These are phyloP conservation scores for Pythium rhizo-oryzae DNA, from an alignment of 352 stramenopile species.

Conservation along the genomic window DNA sequence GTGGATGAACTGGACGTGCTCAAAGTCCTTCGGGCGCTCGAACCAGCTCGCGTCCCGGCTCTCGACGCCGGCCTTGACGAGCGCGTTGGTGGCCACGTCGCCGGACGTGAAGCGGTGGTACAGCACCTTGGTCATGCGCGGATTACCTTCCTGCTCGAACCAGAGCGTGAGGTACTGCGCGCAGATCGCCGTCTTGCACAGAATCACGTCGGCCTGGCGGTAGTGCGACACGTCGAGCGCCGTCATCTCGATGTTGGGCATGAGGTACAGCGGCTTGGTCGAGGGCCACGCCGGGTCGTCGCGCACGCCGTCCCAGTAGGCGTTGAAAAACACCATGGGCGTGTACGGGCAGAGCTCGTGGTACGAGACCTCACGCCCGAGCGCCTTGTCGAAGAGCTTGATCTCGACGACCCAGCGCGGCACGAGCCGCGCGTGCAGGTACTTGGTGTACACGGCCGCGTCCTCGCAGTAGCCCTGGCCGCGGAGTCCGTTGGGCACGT, in stretches of 20 bases:
- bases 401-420: slow-evolving; percentile 38
- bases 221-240: slow-evolving; percentile 41
- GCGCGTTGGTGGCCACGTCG: slow-evolving; percentile 39
- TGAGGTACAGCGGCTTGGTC: slow-evolving; percentile 37
- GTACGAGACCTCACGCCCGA: slow-evolving; percentile 32
- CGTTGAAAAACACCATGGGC: slow-evolving; percentile 40
- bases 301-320: slow-evolving; percentile 36
- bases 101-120: slow-evolving; percentile 68
- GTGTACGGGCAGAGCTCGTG: slow-evolving; percentile 40
- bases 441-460: slow-evolving; percentile 59
- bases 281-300: slow-evolving; percentile 24
- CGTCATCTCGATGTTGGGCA: slow-evolving; percentile 52
- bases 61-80: slow-evolving; percentile 13
- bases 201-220: slow-evolving; percentile 49
- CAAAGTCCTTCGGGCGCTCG: slow-evolving; percentile 38
- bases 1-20: slow-evolving; percentile 50
- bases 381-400: slow-evolving; percentile 26
- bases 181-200: slow-evolving; percentile 67
- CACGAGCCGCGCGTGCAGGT: slow-evolving; percentile 31
- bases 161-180: slow-evolving; percentile 45
- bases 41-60: not conserved
- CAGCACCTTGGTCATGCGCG: slow-evolving; percentile 45
- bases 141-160: slow-evolving; percentile 63
- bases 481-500: slow-evolving; percentile 42
- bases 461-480: slow-evolving; percentile 77